Percentiles rank a stretch among this genome's conserved stretches.
Evolutionary conservation across 2,329 filamentous ascomycete species (phyloP).

Genomic region (Arthrinium puccinioides): DNA sequence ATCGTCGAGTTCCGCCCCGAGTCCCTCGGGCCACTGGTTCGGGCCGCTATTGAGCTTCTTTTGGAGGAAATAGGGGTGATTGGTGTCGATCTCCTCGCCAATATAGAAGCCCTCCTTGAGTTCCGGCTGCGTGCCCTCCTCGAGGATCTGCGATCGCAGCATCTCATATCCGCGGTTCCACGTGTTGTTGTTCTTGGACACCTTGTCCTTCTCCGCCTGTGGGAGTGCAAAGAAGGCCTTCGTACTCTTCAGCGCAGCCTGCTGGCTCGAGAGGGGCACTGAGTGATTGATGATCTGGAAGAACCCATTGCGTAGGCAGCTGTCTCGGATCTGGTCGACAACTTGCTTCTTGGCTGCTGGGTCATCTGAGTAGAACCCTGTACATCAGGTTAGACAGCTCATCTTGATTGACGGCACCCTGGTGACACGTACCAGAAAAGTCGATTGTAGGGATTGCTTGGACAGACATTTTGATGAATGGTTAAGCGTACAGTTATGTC

Average conservation of each 20-base stretch:
- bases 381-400: background rate
- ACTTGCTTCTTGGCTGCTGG: conserved; percentile 18
- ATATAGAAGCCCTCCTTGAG: conserved; percentile 27
- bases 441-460: conserved; percentile 20
- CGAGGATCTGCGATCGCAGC: conserved; percentile 7
- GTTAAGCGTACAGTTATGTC: too few relatives aligned
- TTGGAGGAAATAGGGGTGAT: conserved; percentile 32
- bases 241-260: background rate
- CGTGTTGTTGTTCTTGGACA: conserved; percentile 1
- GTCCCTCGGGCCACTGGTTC: conserved; percentile 34
- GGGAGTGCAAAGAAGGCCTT: conserved; percentile 5
- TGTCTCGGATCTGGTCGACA: conserved; percentile 28
- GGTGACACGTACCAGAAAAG: conserved; percentile 15
- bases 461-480: conserved; percentile 2
- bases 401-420: background rate
- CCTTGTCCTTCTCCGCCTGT: conserved; percentile 5
- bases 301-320: conserved; percentile 23
- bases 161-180: conserved; percentile 9
- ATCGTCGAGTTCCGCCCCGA: conserved; percentile 17
- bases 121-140: conserved; percentile 11
- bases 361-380: conserved; percentile 14
- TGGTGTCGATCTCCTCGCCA: conserved; percentile 30
- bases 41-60: conserved; percentile 32
- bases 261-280: background rate
- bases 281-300: background rate